Evolutionary conservation across 495 filamentous ascomycete species (phyloP).

Genomic region (Eremomyces bilateralis): DNA sequence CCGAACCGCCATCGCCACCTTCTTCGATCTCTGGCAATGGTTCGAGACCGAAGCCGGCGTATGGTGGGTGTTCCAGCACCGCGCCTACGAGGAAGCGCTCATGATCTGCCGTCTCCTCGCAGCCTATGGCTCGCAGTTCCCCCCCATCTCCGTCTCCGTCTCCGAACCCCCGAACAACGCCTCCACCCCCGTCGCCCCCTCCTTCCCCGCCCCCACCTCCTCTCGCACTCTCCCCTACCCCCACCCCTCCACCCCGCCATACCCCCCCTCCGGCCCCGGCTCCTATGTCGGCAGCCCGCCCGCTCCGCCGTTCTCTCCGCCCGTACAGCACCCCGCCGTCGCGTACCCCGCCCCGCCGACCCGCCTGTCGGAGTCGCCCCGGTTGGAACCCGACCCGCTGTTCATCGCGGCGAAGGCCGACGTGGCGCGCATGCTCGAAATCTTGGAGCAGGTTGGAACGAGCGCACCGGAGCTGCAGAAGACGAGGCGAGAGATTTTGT

Average conservation of each 20-base stretch:
- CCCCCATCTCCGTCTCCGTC: background rate
- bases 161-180: background rate
- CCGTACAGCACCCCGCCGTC: conserved; percentile 1
- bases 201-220: background rate
- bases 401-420: conserved; percentile 12
- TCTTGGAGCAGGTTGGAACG: conserved; percentile 15
- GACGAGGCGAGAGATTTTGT: conserved; percentile 18
- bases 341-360: conserved; percentile 6
- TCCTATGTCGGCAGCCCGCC: no score
- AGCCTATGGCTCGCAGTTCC: background rate
- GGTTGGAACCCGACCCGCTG: conserved; percentile 9
- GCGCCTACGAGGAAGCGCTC: conserved; percentile 47
- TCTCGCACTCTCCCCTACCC: background rate
- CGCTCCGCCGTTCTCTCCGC: conserved; percentile 12
- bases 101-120: conserved; percentile 10
- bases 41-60: conserved; percentile 44
- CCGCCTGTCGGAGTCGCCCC: background rate
- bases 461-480: conserved; percentile 17
- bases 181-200: background rate
- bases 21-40: conserved; percentile 41
- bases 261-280: no score
- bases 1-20: conserved; percentile 35
- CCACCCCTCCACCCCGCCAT: no score
- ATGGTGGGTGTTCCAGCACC: conserved; percentile 60
- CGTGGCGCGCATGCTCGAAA: conserved; percentile 11